phyloP scores from a whole-genome alignment of 2,329 filamentous ascomycete genomes.

The Pyrenochaeta sp. region DNA sequence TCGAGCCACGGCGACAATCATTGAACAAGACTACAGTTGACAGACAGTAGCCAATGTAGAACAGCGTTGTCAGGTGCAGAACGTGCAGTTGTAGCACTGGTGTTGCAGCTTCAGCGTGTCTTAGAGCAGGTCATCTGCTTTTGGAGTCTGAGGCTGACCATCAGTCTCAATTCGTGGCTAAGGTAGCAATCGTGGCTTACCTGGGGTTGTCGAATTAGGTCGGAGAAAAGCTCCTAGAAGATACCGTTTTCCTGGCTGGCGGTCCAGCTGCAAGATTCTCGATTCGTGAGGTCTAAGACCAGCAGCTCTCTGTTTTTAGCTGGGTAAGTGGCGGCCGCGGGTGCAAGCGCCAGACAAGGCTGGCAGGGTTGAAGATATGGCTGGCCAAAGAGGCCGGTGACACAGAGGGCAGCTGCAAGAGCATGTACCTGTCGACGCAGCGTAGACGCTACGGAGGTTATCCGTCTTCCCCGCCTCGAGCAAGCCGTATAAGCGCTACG shows the following conservation, averaged over 20 bases:
- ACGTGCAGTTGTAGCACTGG: slow-evolving; percentile 30
- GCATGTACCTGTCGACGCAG: not conserved
- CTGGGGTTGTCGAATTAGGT: slow-evolving; percentile 18
- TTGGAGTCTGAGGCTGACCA: slow-evolving; percentile 21
- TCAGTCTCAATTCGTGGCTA: slow-evolving; percentile 27
- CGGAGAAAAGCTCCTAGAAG: slow-evolving; percentile 21
- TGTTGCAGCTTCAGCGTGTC: slow-evolving; percentile 10
- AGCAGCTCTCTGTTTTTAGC: slow-evolving; percentile 29
- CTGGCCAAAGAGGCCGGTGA: not conserved
- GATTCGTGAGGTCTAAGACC: slow-evolving; percentile 20
- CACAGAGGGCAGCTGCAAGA: not conserved
- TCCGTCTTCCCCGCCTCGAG: slow-evolving; percentile 29
- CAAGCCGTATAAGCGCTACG: slow-evolving; percentile 2
- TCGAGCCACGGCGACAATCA: slow-evolving; percentile 18
- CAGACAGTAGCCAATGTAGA: slow-evolving; percentile 29
- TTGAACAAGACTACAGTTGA: slow-evolving; percentile 24
- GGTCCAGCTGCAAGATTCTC: slow-evolving; percentile 32
- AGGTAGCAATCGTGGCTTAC: slow-evolving; percentile 36
- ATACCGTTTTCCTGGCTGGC: slow-evolving; percentile 33
- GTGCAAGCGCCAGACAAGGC: slow-evolving; percentile 12
- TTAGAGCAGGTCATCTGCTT: slow-evolving; percentile 17
- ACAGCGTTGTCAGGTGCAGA: slow-evolving; percentile 33
- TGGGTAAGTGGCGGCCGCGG: slow-evolving; percentile 14
- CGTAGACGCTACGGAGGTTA: slow-evolving; percentile 3
- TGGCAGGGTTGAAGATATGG: not conserved